Percentiles rank a stretch among this genome's conserved stretches.
Conservation (phyloP, 306 rosid genomes). For the barrel medic (Medicago truncatula) region DNA sequence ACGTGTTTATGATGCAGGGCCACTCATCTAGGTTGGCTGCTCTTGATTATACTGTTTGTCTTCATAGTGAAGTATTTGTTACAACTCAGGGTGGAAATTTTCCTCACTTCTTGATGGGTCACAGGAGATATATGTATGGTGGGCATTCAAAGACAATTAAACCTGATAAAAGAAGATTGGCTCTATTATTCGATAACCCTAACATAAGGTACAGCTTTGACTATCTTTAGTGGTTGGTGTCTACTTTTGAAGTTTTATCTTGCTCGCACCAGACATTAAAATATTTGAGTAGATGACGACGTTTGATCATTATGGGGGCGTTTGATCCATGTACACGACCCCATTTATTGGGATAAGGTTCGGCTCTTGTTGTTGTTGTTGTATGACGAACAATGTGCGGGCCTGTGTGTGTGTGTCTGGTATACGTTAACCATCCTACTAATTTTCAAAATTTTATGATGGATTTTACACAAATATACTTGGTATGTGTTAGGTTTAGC, state of each 20-base stretch:
- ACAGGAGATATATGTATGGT: conserved; percentile 76
- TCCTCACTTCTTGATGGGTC: conserved; percentile 98
- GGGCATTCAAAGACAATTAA: conserved; percentile 95
- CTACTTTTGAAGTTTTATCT: conserved; percentile 10
- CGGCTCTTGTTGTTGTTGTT: too few relatives aligned
- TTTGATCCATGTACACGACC: too few relatives aligned
- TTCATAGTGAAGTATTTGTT: conserved; percentile 92
- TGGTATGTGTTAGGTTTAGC: neutral
- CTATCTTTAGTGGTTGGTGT: conserved; percentile 27
- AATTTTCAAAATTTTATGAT: too few relatives aligned
- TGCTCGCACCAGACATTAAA: neutral
- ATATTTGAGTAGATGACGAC: conserved; percentile 1
- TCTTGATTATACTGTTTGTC: conserved; percentile 96
- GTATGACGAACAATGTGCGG: neutral
- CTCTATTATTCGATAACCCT: conserved; percentile 72
- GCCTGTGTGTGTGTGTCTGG: neutral
- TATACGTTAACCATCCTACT: neutral
- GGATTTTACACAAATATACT: neutral
- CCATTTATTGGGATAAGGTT: too few relatives aligned
- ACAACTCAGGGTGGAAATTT: conserved; percentile 98
- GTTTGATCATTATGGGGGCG: too few relatives aligned
- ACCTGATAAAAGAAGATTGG: conserved; percentile 93
- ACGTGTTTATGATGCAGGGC: conserved; percentile 72
- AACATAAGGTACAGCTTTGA: conserved; percentile 66
- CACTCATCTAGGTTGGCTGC: conserved; percentile 96